phyloP scores from a whole-genome alignment of 129 eudicot species.

The Flaveria ramosissima region DNA sequence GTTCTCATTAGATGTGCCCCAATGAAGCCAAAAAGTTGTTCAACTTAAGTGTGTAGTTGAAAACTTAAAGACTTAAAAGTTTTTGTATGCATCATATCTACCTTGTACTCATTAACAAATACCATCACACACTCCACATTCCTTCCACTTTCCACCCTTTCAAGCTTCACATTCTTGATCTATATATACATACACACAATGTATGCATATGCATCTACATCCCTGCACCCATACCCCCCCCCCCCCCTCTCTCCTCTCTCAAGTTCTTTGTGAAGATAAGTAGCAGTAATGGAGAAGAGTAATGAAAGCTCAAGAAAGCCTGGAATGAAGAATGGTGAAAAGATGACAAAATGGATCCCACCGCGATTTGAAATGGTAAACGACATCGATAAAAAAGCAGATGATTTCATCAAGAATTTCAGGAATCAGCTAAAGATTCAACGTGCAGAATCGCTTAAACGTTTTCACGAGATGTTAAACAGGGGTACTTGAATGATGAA shows the following conservation, averaged over 20 bases:
- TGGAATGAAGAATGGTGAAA: conserved; percentile 15
- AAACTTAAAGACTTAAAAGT: conserved; percentile 16
- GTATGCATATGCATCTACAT: background rate
- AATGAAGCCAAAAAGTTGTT: conserved; percentile 30
- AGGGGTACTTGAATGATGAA: conserved; percentile 30
- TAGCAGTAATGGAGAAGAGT: conserved; percentile 35
- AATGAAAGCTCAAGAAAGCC: conserved; percentile 18
- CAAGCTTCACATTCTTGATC: conserved; percentile 18
- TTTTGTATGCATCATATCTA: conserved; percentile 13
- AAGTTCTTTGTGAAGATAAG: background rate
- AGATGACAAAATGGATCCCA: conserved; percentile 6
- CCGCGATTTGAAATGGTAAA: conserved; percentile 21
- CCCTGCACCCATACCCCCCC: background rate
- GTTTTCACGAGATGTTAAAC: conserved; percentile 40
- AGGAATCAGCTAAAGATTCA: conserved; percentile 51
- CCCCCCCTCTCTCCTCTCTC: background rate
- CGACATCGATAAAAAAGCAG: conserved; percentile 50
- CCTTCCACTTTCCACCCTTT: conserved; percentile 30
- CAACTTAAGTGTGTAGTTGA: conserved; percentile 4
- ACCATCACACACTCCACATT: conserved; percentile 31
- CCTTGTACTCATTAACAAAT: conserved; percentile 37
- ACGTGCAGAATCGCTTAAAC: conserved; percentile 50
- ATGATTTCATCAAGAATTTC: conserved; percentile 61
- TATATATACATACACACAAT: conserved; percentile 2
- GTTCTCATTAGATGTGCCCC: conserved; percentile 20